A percentile compares a stretch with the other conserved stretches of the same genome.
phyloP scores from a whole-genome alignment of 106 monocot genomes.

The Dendrobium nobile region DNA sequence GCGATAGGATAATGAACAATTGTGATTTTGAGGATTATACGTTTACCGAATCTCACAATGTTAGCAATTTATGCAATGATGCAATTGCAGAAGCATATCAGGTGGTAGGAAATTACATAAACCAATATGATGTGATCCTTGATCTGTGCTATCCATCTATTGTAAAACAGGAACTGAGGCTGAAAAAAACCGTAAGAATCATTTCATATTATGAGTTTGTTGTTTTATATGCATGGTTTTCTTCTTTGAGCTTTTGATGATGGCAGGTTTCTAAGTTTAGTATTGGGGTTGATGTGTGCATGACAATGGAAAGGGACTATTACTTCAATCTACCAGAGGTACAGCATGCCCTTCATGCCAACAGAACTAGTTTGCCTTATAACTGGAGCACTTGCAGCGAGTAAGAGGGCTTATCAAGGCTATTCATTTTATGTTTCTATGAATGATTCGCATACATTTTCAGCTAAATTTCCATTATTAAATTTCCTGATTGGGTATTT shows the following conservation, averaged over 20 bases:
- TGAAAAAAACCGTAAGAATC: conserved; percentile 61
- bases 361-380: conserved; percentile 73
- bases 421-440: too few species aligned
- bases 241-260: not conserved
- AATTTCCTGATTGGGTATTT: not conserved
- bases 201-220: too few species aligned
- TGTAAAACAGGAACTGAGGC: conserved; percentile 79
- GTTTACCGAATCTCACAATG: conserved; percentile 53
- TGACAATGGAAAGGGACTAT: conserved; percentile 69
- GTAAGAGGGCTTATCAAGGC: conserved; percentile 29
- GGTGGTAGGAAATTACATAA: conserved; percentile 74
- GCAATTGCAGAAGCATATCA: conserved; percentile 56
- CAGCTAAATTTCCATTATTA: too few species aligned
- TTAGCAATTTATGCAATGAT: conserved; percentile 56
- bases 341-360: conserved; percentile 90
- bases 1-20: conserved; percentile 50
- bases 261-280: conserved; percentile 69
- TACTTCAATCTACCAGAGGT: conserved; percentile 96
- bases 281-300: conserved; percentile 89
- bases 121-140: conserved; percentile 81
- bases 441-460: too few species aligned
- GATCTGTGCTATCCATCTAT: conserved; percentile 93
- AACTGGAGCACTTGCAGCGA: conserved; percentile 84
- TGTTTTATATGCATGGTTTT: too few species aligned
- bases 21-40: conserved; percentile 89